Evolutionary conservation across 139 green algal species (phyloP).

Genomic region (Marvania coccoides): DNA sequence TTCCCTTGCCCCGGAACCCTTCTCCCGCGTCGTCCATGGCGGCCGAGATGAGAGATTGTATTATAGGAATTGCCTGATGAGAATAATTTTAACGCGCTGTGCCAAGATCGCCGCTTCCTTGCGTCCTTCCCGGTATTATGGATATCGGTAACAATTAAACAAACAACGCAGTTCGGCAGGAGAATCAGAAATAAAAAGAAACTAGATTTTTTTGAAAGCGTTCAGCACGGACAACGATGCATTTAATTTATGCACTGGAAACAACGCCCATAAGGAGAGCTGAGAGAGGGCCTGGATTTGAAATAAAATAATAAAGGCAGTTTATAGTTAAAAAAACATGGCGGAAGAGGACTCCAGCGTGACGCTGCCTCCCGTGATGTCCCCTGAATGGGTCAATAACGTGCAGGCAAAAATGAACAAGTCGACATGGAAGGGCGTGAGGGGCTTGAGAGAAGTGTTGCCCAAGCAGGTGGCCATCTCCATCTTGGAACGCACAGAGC

Average conservation of each 20-base stretch:
- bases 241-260: background rate
- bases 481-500: slow-evolving; percentile 22
- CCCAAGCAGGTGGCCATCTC: background rate
- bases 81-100: background rate
- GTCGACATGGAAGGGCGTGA: background rate
- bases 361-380: background rate
- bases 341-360: background rate
- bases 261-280: background rate
- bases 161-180: too few species aligned
- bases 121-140: background rate
- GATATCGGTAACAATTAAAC: background rate
- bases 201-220: too few species aligned
- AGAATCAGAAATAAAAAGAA: too few species aligned
- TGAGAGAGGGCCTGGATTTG: background rate
- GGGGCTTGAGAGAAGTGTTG: background rate
- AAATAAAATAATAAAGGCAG: background rate
- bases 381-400: background rate
- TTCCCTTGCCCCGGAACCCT: background rate
- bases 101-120: background rate
- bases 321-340: background rate
- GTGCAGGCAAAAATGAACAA: background rate
- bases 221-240: too few species aligned
- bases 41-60: background rate
- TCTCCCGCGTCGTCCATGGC: background rate
- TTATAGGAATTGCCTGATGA: background rate